Percentiles rank a stretch among this genome's conserved stretches.
phyloP scores from a whole-genome alignment of 2,329 filamentous ascomycete genomes.

The Alternaria rosae region DNA sequence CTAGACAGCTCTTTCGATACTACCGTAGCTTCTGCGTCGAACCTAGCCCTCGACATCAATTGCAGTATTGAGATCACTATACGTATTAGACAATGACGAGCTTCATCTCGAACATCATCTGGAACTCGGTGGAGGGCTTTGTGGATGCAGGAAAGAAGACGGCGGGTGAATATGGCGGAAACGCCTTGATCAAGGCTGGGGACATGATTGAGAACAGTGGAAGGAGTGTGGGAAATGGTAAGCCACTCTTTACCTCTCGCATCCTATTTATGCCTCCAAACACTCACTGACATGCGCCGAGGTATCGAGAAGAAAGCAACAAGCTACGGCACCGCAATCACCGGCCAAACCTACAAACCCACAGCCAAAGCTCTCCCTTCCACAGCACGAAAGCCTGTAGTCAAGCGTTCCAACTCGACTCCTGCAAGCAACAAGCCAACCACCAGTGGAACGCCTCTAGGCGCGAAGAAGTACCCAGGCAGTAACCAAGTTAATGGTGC shows the following conservation, averaged over 20 bases:
- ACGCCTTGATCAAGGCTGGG: constrained; percentile 48
- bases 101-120: constrained; percentile 49
- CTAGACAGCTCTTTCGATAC: neutral
- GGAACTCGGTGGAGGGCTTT: constrained; percentile 49
- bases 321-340: constrained; percentile 38
- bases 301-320: constrained; percentile 44
- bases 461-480: constrained; percentile 40
- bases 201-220: constrained; percentile 47
- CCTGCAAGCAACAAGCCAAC: constrained; percentile 36
- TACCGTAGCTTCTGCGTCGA: neutral
- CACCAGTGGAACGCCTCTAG: constrained; percentile 27
- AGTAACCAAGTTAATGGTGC: constrained; percentile 24
- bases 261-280: neutral
- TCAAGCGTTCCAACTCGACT: constrained; percentile 44
- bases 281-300: constrained; percentile 8
- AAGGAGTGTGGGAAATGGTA: constrained; percentile 42
- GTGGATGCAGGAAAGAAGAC: constrained; percentile 47
- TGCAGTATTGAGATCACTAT: neutral
- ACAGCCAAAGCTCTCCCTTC: constrained; percentile 39
- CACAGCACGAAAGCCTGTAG: constrained; percentile 38
- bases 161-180: constrained; percentile 48
- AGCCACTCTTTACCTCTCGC: constrained; percentile 1
- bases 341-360: constrained; percentile 39
- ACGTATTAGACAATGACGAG: constrained; percentile 28
- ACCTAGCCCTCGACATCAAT: neutral